Conservation (phyloP, 371 early-diverging fungal genomes). For the Mucor mucedo region DNA sequence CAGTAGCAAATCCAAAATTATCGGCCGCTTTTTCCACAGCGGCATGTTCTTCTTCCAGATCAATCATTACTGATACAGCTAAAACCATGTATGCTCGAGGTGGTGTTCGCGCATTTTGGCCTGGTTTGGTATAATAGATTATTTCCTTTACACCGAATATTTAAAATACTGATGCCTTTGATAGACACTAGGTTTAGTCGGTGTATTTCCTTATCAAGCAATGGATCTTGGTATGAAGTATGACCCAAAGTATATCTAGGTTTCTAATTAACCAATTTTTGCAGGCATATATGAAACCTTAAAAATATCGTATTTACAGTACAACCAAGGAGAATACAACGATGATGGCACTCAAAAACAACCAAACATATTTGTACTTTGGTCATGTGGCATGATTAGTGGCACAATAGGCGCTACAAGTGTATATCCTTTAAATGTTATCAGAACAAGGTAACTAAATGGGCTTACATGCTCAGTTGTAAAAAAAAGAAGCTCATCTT, state of each 20-base stretch:
- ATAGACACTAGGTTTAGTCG: slow-evolving; percentile 51
- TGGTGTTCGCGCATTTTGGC: slow-evolving; percentile 74
- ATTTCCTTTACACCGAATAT: too few species aligned
- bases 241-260: too few species aligned
- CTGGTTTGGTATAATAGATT: slow-evolving; percentile 57
- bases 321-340: slow-evolving; percentile 28
- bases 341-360: slow-evolving; percentile 21
- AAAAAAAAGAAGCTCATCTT: too few species aligned
- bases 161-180: too few species aligned
- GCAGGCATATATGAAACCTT: slow-evolving; percentile 69
- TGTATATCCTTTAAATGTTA: slow-evolving; percentile 81
- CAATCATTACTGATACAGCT: too few species aligned
- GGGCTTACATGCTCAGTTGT: too few species aligned
- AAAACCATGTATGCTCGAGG: slow-evolving; percentile 16
- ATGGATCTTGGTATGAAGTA: slow-evolving; percentile 58
- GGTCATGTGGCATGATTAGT: slow-evolving; percentile 74
- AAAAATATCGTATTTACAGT: slow-evolving; percentile 67
- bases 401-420: slow-evolving; percentile 74
- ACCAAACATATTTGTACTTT: slow-evolving; percentile 55
- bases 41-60: too few species aligned
- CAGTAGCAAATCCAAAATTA: slow-evolving; percentile 19
- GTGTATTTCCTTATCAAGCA: slow-evolving; percentile 84
- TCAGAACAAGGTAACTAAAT: slow-evolving; percentile 70
- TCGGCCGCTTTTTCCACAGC: too few species aligned
- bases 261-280: too few species aligned